Base-by-base conservation (phyloP, 352 stramenopile species). In the Globisporangium ultimum region DNA sequence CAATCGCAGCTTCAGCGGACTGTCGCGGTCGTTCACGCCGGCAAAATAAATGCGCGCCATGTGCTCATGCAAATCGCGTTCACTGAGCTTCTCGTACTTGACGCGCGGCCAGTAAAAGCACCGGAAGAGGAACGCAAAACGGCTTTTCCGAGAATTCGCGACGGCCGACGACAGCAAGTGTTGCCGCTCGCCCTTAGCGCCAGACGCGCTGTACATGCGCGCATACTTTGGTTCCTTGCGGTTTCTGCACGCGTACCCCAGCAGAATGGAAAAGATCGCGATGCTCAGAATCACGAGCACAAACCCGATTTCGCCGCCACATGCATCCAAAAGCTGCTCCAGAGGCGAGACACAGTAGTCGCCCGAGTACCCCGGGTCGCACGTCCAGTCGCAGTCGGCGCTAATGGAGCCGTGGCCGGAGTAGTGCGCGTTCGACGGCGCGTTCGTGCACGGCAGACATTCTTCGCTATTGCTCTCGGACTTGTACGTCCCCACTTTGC, bases 71-170 rank as follows among this genome's bases (percentile, higher is more conserved):
- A 93, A 53, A 61, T 93, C 81, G n/a, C 76, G 45, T 89, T 83
- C 61, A 84, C 24, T 71, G 24, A 93, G 77, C 60, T 91, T 93
- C 22, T 83, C 81, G 51, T 93, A 93, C 28, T 62, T 70, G 48
- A 91, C 80, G 3, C 81, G 80, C 13, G 79, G 78, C 84, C 84
- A 93, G 58, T 87, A 88, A 43, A 93, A 78, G 52, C 79, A 88
- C 5, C 73, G 74, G 24, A 84, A 72, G 4, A 89, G 51, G 15
- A 74, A 76, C n/a, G 71, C 64, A 49, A 88, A 89, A 46, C 74
- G 74, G 18, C 69, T 83, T 10, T 68, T 66, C 51, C 84, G 76
- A 4, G 76, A 86, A 20, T 78, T 80, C 14, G 68, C 74, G 17
- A 87, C 76, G 8, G 79, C 76, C 21, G 74, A 74, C 48, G 76